These are phyloP conservation scores for Didymellaceae sp. DNA, from an alignment of 2,329 filamentous ascomycete species.

Conservation along the genomic window DNA sequence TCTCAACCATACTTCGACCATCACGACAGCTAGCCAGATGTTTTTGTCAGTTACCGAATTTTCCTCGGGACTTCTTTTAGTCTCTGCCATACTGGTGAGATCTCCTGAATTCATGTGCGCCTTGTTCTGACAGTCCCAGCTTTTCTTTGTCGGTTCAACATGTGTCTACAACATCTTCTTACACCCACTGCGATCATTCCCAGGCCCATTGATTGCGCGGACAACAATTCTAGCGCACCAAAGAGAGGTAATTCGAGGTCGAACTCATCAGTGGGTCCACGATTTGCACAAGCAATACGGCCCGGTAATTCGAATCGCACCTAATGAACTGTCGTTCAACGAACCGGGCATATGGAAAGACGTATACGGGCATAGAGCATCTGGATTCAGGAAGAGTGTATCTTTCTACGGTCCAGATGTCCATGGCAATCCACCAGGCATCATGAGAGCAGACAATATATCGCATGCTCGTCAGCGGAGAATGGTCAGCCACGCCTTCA, in stretches of 20 bases:
- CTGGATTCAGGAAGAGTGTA: constrained; percentile 40
- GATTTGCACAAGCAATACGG: constrained; percentile 48
- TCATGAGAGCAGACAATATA: constrained; percentile 36
- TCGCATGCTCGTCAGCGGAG: constrained; percentile 45
- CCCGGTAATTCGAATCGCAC: constrained; percentile 46
- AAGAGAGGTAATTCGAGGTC: constrained; percentile 26
- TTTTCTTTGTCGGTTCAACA: neutral
- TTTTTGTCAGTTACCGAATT: too few relatives aligned
- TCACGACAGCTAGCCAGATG: too few relatives aligned
- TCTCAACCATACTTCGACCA: too few relatives aligned
- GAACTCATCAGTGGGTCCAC: constrained; percentile 21
- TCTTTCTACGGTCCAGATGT: constrained; percentile 41
- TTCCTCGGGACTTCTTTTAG: neutral
- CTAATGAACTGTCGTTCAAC: constrained; percentile 49
- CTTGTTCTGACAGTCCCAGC: constrained; percentile 10
- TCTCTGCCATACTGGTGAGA: neutral
- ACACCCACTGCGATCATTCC: constrained; percentile 14
- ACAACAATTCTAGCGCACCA: constrained; percentile 8
- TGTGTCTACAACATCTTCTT: constrained; percentile 10
- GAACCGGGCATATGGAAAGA: constrained; percentile 47
- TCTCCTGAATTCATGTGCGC: neutral
- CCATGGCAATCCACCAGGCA: constrained; percentile 26
- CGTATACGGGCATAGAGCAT: constrained; percentile 45
- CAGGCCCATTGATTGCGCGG: constrained; percentile 6
- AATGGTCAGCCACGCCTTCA: constrained; percentile 48